These are phyloP conservation scores for Cupressus sempervirens DNA, from an alignment of 75 land plant genomes.

Conservation along the genomic window DNA sequence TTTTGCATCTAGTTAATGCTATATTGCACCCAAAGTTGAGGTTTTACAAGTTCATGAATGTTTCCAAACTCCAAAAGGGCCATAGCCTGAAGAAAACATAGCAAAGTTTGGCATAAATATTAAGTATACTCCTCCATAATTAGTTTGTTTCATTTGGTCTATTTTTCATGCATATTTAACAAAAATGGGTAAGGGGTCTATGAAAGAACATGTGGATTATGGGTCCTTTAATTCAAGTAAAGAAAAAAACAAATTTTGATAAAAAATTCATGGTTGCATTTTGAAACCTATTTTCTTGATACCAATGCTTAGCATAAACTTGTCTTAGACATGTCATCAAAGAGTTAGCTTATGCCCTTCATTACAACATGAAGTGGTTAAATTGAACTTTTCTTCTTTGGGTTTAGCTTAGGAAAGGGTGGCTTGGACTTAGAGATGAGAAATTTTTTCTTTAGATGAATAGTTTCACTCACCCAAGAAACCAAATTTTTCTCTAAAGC, in stretches of 20 bases:
- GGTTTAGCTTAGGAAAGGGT: too few species aligned
- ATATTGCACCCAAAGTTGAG: slow-evolving; percentile 45
- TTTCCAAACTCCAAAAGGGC: slow-evolving; percentile 65
- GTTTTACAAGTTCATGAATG: slow-evolving; percentile 58
- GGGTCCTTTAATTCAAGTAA: background rate
- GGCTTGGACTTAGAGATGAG: too few species aligned
- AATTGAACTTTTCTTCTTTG: too few species aligned
- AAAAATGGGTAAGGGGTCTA: background rate
- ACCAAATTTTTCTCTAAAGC: slow-evolving; percentile 57
- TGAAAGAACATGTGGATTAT: background rate
- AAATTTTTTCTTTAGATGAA: background rate
- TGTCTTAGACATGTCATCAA: background rate
- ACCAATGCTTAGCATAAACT: background rate
- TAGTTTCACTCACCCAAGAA: slow-evolving; percentile 52
- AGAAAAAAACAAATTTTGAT: background rate
- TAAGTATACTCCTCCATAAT: background rate
- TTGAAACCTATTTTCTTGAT: background rate
- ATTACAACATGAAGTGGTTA: background rate
- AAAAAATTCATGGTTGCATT: background rate
- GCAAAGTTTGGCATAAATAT: background rate
- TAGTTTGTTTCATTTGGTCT: background rate
- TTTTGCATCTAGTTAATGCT: slow-evolving; percentile 53
- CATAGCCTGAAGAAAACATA: slow-evolving; percentile 53
- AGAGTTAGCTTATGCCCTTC: background rate
- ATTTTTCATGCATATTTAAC: background rate